Evolutionary conservation across 2,329 filamentous ascomycete genomes (phyloP).

Genomic region (Ceratocystiopsis minuta): DNA sequence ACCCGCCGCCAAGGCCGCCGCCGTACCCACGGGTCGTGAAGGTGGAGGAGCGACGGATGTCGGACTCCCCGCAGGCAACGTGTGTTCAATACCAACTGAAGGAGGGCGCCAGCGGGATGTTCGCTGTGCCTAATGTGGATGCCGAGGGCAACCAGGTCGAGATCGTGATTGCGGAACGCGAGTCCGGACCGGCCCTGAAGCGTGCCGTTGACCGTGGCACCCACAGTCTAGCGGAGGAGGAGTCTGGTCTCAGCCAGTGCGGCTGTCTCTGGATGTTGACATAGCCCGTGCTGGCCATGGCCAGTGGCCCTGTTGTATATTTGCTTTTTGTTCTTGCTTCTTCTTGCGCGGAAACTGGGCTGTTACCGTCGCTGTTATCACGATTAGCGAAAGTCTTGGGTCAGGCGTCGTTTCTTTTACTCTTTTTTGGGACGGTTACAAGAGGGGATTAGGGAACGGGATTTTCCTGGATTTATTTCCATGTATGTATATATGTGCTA

Average conservation of each 20-base stretch:
- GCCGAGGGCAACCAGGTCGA: constrained; percentile 21
- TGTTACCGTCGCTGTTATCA: too few relatives aligned
- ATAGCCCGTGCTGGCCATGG: constrained; percentile 9
- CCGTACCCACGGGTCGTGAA: constrained; percentile 35
- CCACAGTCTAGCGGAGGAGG: constrained; percentile 1
- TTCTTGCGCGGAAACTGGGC: too few relatives aligned
- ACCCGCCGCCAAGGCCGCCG: constrained; percentile 12
- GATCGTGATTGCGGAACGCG: constrained; percentile 26
- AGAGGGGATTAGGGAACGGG: too few relatives aligned
- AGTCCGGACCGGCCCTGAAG: constrained; percentile 9
- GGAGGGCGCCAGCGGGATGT: constrained; percentile 16
- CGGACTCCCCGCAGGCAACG: constrained; percentile 18
- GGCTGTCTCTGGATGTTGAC: constrained; percentile 35
- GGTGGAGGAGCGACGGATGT: constrained; percentile 32
- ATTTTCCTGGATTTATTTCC: too few relatives aligned
- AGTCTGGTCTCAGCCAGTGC: constrained; percentile 28
- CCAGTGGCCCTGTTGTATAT: too few relatives aligned
- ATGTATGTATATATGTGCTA: too few relatives aligned
- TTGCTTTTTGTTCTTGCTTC: too few relatives aligned
- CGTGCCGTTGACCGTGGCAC: neutral
- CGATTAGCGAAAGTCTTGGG: too few relatives aligned
- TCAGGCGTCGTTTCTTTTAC: too few relatives aligned
- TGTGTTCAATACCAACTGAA: constrained; percentile 32
- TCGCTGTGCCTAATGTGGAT: constrained; percentile 18
- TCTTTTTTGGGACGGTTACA: too few relatives aligned